Evolutionary conservation across 768 basidiomycete species (phyloP).

Genomic region (Steccherinum ochraceum): DNA sequence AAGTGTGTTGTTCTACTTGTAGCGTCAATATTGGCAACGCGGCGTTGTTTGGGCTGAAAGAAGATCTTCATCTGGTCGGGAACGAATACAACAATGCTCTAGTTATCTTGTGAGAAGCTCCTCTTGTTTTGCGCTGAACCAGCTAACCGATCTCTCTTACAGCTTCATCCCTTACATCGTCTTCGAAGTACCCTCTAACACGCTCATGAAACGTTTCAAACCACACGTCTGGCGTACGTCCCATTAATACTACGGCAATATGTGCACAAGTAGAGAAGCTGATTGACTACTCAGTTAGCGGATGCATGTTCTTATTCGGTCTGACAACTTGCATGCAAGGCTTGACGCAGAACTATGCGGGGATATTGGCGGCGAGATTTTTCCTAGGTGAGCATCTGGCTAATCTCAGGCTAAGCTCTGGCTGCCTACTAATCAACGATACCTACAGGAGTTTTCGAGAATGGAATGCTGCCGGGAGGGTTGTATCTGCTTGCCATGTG

Average conservation of each 20-base stretch:
- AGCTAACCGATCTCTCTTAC: constrained; percentile 2
- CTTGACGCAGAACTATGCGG: constrained; percentile 20
- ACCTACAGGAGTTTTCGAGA: constrained; percentile 8
- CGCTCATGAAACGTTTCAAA: constrained; percentile 19
- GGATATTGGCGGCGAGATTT: constrained; percentile 28
- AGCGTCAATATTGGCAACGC: constrained; percentile 10
- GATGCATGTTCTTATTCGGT: constrained; percentile 25
- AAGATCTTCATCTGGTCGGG: constrained; percentile 6
- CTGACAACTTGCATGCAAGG: constrained; percentile 21
- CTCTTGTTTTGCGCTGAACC: too few species aligned
- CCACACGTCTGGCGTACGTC: constrained; percentile 20
- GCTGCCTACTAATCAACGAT: too few species aligned
- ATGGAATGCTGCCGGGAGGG: constrained; percentile 16
- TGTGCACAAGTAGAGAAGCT: not conserved
- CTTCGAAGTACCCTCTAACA: constrained; percentile 24
- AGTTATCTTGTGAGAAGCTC: constrained; percentile 7
- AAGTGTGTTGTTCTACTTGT: not conserved
- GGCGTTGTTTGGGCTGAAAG: constrained; percentile 10
- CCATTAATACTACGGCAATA: not conserved
- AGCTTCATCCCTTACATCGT: constrained; percentile 19
- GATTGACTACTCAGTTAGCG: constrained; percentile 15
- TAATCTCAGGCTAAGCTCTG: too few species aligned
- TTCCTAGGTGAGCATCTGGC: constrained; percentile 24
- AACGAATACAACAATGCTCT: constrained; percentile 10
- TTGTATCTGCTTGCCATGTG: constrained; percentile 22